These are phyloP conservation scores for Metarhizium anisopliae DNA, from an alignment of 2,329 filamentous ascomycete genomes.

Conservation along the genomic window DNA sequence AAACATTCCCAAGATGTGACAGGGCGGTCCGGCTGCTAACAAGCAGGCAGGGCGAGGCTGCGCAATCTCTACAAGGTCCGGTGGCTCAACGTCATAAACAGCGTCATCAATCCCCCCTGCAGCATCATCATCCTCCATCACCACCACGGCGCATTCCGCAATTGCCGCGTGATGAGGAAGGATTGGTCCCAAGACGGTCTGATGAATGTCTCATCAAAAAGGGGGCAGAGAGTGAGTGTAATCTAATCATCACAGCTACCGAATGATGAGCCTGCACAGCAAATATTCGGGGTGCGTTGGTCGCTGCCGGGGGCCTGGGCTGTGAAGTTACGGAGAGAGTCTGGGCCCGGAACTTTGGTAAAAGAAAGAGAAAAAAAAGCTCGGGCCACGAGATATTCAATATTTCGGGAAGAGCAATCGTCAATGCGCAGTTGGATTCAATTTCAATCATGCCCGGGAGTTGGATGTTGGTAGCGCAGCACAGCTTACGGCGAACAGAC, in stretches of 20 bases:
- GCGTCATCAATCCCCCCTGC: background rate
- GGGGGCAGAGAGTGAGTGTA: too few species aligned
- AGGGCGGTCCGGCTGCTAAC: background rate
- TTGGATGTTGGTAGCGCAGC: background rate
- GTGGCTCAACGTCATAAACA: too few species aligned
- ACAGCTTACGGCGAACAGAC: background rate
- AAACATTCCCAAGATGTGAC: background rate
- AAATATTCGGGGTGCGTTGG: background rate
- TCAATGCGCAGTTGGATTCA: background rate
- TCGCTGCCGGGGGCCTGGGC: background rate
- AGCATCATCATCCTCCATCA: background rate
- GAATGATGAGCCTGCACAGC: background rate
- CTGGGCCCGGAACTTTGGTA: too few species aligned
- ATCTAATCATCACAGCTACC: background rate
- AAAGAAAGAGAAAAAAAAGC: too few species aligned
- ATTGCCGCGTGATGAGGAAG: background rate
- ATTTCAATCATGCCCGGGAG: background rate
- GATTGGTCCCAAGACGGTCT: background rate
- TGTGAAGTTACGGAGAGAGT: background rate
- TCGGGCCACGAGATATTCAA: background rate
- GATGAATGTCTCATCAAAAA: background rate
- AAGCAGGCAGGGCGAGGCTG: too few species aligned
- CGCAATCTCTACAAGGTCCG: too few species aligned
- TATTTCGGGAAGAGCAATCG: background rate
- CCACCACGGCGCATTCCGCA: background rate